Evolutionary conservation across 768 basidiomycete species (phyloP), one percentile per base, ranked within the genome.

Genomic region (Dacryopinax primogenitus): DNA sequence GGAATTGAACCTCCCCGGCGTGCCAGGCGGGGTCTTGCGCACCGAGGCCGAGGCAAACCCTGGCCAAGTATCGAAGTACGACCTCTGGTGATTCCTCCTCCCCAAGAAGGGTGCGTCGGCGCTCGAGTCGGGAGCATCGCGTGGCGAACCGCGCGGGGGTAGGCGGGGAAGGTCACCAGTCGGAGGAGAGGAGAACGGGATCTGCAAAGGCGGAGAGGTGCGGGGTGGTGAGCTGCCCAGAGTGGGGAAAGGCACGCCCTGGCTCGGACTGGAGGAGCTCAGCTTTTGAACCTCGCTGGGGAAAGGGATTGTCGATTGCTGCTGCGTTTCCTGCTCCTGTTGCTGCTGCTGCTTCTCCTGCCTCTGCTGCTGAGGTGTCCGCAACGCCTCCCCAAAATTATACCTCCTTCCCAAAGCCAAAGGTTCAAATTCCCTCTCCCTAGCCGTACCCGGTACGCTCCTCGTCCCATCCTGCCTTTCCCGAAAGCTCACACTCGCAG

Each of bases 31-130:
- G 11, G 51, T 58, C 51, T 58, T 58, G 26, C 51, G 51, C 13
- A 58, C 21, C 4, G 51, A 58, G 30, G 51, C 30, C 13, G 51
- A 28, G 30, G 26, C 51, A 21, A 58, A 58, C 26, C 51, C 51
- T 7, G 51, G 51, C 51, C 51, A 58, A 30, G 51, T 58, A 30
- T 58, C 51, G 51, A 58, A 58, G 18, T 58, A 58, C 51, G 51
- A 58, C 26, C 51, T 23, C 51, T 58, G 51, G 18, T 58, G 51
- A 21, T 58, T 58, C 51, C 30, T 23, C 51, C 51, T 3, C 13
- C 13, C 51, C 9, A 13, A 28, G 51, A 30, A 30, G 26, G 32
- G 23, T 11, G 26, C 51, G 51, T 58, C 51, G 4, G 51, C 26
- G 4, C 51, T 23, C 23, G 32, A 30, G 26, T 58, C 51, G 51